These are phyloP conservation scores for Magnusiomyces magnusii DNA, from an alignment of 1,139 yeast species.

Conservation along the genomic window DNA sequence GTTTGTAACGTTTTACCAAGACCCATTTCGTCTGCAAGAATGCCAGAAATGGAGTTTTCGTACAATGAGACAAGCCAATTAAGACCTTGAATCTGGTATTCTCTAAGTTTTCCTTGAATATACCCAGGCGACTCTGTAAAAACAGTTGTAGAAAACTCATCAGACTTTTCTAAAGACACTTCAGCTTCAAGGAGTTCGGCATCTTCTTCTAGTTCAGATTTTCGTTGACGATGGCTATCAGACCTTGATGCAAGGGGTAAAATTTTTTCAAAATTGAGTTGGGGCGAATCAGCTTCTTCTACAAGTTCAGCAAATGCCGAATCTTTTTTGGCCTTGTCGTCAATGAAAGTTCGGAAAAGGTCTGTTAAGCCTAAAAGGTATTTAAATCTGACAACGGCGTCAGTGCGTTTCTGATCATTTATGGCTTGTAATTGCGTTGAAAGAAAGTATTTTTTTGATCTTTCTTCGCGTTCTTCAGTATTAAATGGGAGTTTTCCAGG, in stretches of 20 bases:
- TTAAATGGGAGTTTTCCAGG: background rate
- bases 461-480: conserved; percentile 3
- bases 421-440: background rate
- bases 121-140: conserved; percentile 77
- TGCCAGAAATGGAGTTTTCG: conserved; percentile 80
- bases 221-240: conserved; percentile 41
- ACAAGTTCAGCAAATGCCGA: conserved; percentile 54
- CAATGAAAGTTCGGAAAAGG: conserved; percentile 81
- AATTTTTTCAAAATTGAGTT: no score
- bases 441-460: conserved; percentile 8
- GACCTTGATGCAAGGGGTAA: no score
- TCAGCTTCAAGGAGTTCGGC: conserved; percentile 79
- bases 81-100: conserved; percentile 86
- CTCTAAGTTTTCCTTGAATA: conserved; percentile 48
- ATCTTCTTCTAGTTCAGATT: conserved; percentile 88
- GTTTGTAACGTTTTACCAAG: conserved; percentile 64
- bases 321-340: conserved; percentile 70
- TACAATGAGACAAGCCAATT: conserved; percentile 86
- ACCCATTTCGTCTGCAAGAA: conserved; percentile 98
- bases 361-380: conserved; percentile 79
- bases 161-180: conserved; percentile 46
- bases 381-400: conserved; percentile 70
- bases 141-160: conserved; percentile 38
- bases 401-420: conserved; percentile 35
- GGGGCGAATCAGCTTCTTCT: conserved; percentile 35